Percentiles rank a stretch among this genome's conserved stretches.
Conservation (phyloP, 2,329 filamentous ascomycete genomes). For the Drechslera avenae region DNA sequence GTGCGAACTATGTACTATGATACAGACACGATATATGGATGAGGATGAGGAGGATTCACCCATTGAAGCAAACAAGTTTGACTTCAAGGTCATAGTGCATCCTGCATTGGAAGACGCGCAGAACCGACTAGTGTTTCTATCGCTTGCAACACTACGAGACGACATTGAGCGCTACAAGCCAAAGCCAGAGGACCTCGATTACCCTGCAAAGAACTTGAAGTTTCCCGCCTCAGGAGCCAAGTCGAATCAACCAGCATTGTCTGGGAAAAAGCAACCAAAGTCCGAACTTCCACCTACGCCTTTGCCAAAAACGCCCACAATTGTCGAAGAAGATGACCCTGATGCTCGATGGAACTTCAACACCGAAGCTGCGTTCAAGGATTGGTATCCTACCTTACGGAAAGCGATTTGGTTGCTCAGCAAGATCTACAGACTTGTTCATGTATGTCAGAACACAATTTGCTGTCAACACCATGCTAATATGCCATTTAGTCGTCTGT, state of each 20-base stretch:
- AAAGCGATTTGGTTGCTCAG: slow-evolving; percentile 72
- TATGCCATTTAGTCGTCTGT: slow-evolving; percentile 60
- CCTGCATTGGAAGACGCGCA: slow-evolving; percentile 71
- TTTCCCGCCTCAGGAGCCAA: slow-evolving; percentile 49
- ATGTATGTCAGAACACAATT: slow-evolving; percentile 52
- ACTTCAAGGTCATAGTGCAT: slow-evolving; percentile 67
- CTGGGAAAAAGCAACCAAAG: slow-evolving; percentile 59
- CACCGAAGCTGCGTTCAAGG: slow-evolving; percentile 61
- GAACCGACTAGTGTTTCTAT: slow-evolving; percentile 68
- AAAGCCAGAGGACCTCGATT: slow-evolving; percentile 68
- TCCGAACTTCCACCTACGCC: slow-evolving; percentile 40
- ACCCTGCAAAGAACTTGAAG: slow-evolving; percentile 60
- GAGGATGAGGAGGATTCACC: slow-evolving; percentile 55
- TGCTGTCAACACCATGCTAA: neutral
- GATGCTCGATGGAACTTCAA: slow-evolving; percentile 60
- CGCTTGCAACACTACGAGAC: slow-evolving; percentile 66
- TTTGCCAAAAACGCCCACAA: slow-evolving; percentile 56
- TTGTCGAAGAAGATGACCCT: slow-evolving; percentile 58
- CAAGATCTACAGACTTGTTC: slow-evolving; percentile 71
- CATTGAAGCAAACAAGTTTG: slow-evolving; percentile 59
- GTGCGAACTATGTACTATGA: slow-evolving; percentile 68
- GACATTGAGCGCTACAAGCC: slow-evolving; percentile 71
- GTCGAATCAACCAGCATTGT: slow-evolving; percentile 54
- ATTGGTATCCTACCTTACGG: slow-evolving; percentile 70
- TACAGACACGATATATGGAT: slow-evolving; percentile 69